Evolutionary conservation across 441 rosid species (phyloP), one percentile per base, ranked within the genome.

Genomic region (Gossypium schwendimanii): DNA sequence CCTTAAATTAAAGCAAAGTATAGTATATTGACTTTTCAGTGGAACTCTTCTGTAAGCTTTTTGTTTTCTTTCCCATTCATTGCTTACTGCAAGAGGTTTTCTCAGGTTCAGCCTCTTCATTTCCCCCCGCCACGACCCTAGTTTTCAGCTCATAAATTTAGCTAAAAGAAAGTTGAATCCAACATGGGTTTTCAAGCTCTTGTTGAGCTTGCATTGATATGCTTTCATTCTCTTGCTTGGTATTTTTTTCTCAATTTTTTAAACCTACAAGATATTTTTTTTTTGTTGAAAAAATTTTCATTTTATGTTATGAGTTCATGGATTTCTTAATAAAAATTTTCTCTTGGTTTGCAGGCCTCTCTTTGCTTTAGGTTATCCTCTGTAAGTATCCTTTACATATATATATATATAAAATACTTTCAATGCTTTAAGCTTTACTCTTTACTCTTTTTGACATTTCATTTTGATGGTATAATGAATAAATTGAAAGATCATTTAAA

Each of bases 321-420:
- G 14, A 24, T 23, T 24, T 58, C 21, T 41, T 63, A n/a, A 33
- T 6, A 60, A 14, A 47, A 18, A 11, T 2, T 62, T 24, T 36
- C 39, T 20, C 1, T 28, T 52, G 17, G 12, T 53, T 60, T 53
- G 68, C 80, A 76, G 82, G 78, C 82, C 81, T 76, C 52, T 79
- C 26, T 28, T 74, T 57, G 82, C 79, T 39, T 52, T 81, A 70
- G 78, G 59, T 3, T 81, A 79, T 74, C 84, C 84, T 41, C 50
- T 81, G 84, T 79, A 58, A 79, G 78, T 62, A 50, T 69, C 10
- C 17, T 63, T 41, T n/a, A n/a, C 20, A 9, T 28, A n/a, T 9
- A 31, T 31, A 14, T 28, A 6, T 64, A 6, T 64, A 11, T 20
- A 1, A 45, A 11, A 31, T 65, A 23, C 39, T 23, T 14, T 17